Base-by-base conservation (phyloP, 768 basidiomycete genomes). In the Tremella mesenterica region DNA sequence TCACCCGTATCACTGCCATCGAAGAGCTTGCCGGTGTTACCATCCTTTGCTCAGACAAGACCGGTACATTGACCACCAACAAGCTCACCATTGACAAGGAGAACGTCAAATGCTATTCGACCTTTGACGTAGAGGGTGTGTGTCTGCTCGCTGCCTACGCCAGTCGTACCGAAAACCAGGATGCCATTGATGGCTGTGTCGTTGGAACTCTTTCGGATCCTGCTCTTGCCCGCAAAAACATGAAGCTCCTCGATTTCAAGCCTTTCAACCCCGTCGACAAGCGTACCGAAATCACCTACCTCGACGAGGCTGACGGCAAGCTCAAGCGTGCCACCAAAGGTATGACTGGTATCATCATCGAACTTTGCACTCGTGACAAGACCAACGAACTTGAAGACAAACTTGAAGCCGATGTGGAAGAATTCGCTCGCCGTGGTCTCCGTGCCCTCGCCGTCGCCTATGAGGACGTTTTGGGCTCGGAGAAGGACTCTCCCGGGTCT, bases 181-280 rank as follows among this genome's bases (percentile, higher is more conserved):
- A 97, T 67, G 93, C 93, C 44, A 97, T 97, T 69, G 93, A 96
- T 73, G 72, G 79, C 8, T 87, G 88, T 54, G 88, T 93, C 58
- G 85, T 92, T 39, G 75, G 78, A 48, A 86, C 89, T 41, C 78
- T 91, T 46, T 83, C 83, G 36, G 85, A 90, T 70, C 65, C 81
- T 1, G 29, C 73, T 38, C 81, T 81, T 52, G 92, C 93, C 54
- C 91, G 91, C 60, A 81, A 81, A 47, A 91, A 91, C 30, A 95
- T 97, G 78, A 91, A 87, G 73, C 84, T 97, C 41, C 80, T 96
- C 71, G 92, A 97, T 76, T 97, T 97, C 81, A 96, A 95, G 80
- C 92, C 92, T 4, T 97, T 96, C 82, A 95, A 96, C 80, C 93
- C 93, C 47, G 90, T 92, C 65, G 90, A 93, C 81, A 96, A 96